These are phyloP conservation scores for Helichrysum umbraculigerum DNA, from an alignment of 129 eudicot species.

Conservation along the genomic window DNA sequence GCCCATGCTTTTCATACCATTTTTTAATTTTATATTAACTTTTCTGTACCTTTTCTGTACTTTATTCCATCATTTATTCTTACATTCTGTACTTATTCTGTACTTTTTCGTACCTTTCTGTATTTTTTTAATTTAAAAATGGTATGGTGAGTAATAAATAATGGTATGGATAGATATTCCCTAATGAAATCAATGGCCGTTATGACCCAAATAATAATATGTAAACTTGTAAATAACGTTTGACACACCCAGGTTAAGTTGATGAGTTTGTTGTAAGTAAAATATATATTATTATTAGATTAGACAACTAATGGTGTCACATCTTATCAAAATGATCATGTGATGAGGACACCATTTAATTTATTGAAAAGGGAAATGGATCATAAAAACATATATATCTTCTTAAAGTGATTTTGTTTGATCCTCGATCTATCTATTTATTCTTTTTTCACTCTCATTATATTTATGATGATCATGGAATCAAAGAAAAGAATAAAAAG, in stretches of 20 bases:
- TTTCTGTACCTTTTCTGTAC: too few species aligned
- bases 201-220: constrained; percentile 14
- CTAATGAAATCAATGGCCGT: constrained; percentile 19
- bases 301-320: constrained; percentile 36
- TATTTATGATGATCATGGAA: constrained; percentile 29
- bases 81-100: too few species aligned
- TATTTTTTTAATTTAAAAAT: too few species aligned
- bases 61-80: too few species aligned
- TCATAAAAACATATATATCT: constrained; percentile 38
- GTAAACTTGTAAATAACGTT: constrained; percentile 10
- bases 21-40: too few species aligned
- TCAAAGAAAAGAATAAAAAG: constrained; percentile 19
- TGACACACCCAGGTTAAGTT: constrained; percentile 33
- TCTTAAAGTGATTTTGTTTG: constrained; percentile 39
- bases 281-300: constrained; percentile 10
- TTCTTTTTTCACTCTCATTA: constrained; percentile 31
- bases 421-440: constrained; percentile 26
- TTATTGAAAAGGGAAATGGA: constrained; percentile 17
- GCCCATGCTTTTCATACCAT: too few species aligned
- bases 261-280: constrained; percentile 30
- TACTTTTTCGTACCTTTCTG: too few species aligned
- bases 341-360: constrained; percentile 41
- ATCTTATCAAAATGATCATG: constrained; percentile 33
- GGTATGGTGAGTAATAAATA: too few species aligned
- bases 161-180: too few species aligned